Conservation (phyloP, 2,329 filamentous ascomycete genomes). For the Paraphoma sp. region DNA sequence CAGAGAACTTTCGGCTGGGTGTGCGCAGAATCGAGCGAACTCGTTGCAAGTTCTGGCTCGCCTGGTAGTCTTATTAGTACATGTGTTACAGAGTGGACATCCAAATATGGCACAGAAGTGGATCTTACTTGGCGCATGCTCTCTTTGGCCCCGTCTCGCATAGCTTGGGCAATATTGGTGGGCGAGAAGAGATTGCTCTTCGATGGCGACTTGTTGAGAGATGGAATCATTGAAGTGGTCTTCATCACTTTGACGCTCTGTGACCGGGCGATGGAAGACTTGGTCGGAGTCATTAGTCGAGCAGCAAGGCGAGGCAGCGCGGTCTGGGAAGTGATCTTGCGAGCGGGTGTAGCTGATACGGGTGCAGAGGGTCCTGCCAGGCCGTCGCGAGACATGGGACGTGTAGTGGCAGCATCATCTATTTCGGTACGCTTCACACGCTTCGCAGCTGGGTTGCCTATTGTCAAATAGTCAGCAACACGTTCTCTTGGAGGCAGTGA, state of each 20-base stretch:
- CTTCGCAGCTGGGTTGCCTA: conserved; percentile 62
- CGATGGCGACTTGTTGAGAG: conserved; percentile 58
- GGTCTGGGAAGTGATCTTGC: conserved; percentile 42
- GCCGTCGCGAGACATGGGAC: conserved; percentile 60
- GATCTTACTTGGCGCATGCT: conserved; percentile 38
- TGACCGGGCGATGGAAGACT: conserved; percentile 71
- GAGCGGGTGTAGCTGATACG: conserved; percentile 28
- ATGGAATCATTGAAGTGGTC: conserved; percentile 60
- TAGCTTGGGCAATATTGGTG: conserved; percentile 36
- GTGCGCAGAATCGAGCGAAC: conserved; percentile 70
- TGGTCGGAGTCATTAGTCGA: conserved; percentile 76
- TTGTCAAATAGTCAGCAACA: too few relatives aligned
- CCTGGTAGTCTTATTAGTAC: conserved; percentile 16
- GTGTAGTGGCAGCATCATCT: conserved; percentile 73
- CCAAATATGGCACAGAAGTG: background rate
- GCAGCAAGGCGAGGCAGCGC: conserved; percentile 57
- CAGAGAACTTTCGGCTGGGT: conserved; percentile 64
- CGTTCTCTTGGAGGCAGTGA: too few relatives aligned
- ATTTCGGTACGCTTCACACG: conserved; percentile 70
- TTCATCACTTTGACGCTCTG: conserved; percentile 58
- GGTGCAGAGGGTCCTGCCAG: conserved; percentile 15
- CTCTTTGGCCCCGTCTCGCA: conserved; percentile 48
- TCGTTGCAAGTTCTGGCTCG: conserved; percentile 58
- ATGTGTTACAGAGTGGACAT: background rate
- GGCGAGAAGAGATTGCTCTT: conserved; percentile 57